A percentile compares a stretch with the other conserved stretches of the same genome.
Evolutionary conservation across 768 basidiomycete species (phyloP).

Genomic region (Suillus subluteus): DNA sequence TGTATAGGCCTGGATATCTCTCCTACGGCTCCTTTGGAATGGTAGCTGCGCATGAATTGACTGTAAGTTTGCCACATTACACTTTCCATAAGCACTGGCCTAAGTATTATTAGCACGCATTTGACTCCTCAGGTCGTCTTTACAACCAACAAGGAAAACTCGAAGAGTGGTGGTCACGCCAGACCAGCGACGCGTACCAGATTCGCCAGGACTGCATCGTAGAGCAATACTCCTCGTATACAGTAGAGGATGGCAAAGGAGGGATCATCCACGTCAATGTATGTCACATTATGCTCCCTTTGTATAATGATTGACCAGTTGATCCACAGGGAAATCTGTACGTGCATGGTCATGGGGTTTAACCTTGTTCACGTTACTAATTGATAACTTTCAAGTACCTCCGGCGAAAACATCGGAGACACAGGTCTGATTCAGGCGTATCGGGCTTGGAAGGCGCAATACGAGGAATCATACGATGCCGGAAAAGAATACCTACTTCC

Average conservation of each 20-base stretch:
- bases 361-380: constrained; percentile 14
- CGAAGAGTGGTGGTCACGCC: constrained; percentile 92
- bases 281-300: constrained; percentile 25
- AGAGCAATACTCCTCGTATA: constrained; percentile 91
- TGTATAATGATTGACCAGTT: constrained; percentile 5
- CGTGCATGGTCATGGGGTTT: constrained; percentile 24
- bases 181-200: constrained; percentile 83
- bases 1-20: constrained; percentile 80
- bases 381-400: constrained; percentile 56
- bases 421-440: constrained; percentile 84
- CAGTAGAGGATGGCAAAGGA: constrained; percentile 84
- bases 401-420: constrained; percentile 92
- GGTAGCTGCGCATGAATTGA: constrained; percentile 91
- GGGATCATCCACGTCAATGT: constrained; percentile 86
- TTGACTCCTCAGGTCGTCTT: constrained; percentile 86
- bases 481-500: constrained; percentile 79
- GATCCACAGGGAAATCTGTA: constrained; percentile 71
- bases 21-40: constrained; percentile 92
- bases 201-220: constrained; percentile 85
- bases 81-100: neutral
- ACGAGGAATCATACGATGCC: constrained; percentile 53
- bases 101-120: constrained; percentile 65
- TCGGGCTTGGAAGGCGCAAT: constrained; percentile 89
- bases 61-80: constrained; percentile 48
- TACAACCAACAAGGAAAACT: constrained; percentile 91